phyloP scores from a whole-genome alignment of 352 stramenopile species.

The Phytopythium sindhum region DNA sequence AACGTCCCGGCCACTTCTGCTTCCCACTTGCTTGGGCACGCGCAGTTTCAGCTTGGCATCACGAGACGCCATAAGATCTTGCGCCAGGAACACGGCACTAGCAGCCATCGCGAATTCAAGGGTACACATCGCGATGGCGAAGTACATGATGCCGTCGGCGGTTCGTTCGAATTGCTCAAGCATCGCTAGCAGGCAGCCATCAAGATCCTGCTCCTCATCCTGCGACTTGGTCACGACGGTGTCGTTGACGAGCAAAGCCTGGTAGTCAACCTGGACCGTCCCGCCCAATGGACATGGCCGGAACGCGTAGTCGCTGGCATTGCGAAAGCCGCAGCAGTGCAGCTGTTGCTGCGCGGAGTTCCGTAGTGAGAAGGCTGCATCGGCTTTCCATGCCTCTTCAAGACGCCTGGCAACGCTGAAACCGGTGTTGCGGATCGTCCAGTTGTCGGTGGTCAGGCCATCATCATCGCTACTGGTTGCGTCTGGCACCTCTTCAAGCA shows the following conservation, averaged over 20 bases:
- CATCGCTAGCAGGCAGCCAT: slow-evolving; percentile 51
- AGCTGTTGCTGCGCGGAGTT: slow-evolving; percentile 60
- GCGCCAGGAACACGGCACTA: slow-evolving; percentile 50
- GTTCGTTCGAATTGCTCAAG: slow-evolving; percentile 47
- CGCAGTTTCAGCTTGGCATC: slow-evolving; percentile 70
- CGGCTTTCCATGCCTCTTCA: slow-evolving; percentile 38
- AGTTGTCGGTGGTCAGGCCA: slow-evolving; percentile 40
- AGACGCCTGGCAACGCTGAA: slow-evolving; percentile 61
- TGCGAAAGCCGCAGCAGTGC: slow-evolving; percentile 63
- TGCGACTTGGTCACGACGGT: slow-evolving; percentile 37
- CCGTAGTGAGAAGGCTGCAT: slow-evolving; percentile 38
- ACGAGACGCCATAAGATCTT: slow-evolving; percentile 58
- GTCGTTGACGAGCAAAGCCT: slow-evolving; percentile 59
- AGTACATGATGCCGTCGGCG: slow-evolving; percentile 37
- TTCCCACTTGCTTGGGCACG: slow-evolving; percentile 18
- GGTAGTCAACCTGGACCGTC: slow-evolving; percentile 46
- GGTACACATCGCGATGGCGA: slow-evolving; percentile 25
- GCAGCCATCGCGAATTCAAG: slow-evolving; percentile 36
- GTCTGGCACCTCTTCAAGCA: slow-evolving; percentile 31
- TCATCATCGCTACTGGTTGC: slow-evolving; percentile 14
- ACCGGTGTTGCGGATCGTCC: slow-evolving; percentile 66
- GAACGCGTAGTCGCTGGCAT: slow-evolving; percentile 34
- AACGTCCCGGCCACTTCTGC: slow-evolving; percentile 24
- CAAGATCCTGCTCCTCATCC: slow-evolving; percentile 42
- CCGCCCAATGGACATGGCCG: slow-evolving; percentile 51